Conservation (phyloP, 192 early-diverging fungal genomes). For the Gamsiella multidivaricata region DNA sequence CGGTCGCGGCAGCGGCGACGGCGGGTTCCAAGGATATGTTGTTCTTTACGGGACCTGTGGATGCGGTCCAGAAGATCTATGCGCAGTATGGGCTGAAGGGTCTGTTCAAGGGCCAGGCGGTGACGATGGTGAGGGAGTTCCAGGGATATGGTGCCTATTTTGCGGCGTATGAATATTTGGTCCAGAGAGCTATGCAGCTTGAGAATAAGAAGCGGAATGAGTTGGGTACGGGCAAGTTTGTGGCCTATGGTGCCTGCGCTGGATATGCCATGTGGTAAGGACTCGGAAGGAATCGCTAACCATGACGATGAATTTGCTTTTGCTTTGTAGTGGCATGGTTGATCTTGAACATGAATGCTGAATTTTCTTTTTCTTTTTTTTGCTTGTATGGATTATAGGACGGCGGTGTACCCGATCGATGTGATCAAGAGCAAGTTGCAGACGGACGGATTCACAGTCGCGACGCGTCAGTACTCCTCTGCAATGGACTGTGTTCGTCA, state of each 20-base stretch:
- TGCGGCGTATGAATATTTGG: conserved; percentile 88
- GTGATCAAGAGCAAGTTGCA: conserved; percentile 96
- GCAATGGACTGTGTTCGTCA: conserved; percentile 84
- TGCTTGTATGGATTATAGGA: conserved; percentile 22
- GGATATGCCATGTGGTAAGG: conserved; percentile 84
- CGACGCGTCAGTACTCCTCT: conserved; percentile 75
- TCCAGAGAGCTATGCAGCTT: conserved; percentile 81
- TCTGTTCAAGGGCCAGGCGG: conserved; percentile 91
- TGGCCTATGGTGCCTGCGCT: conserved; percentile 83
- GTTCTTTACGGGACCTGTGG: conserved; percentile 79
- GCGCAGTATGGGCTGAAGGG: conserved; percentile 77
- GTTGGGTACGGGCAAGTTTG: conserved; percentile 81
- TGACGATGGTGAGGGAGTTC: conserved; percentile 90
- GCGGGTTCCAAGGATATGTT: conserved; percentile 35
- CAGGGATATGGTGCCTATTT: conserved; percentile 96
- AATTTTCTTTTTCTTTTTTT: background rate
- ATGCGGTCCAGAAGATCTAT: conserved; percentile 88
- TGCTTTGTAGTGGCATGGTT: background rate
- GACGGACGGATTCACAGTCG: conserved; percentile 83
- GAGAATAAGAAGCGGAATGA: conserved; percentile 67
- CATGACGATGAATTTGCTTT: background rate
- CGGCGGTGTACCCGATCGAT: conserved; percentile 92
- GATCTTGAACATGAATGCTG: no score
- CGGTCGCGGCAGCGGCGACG: background rate
- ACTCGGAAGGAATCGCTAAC: background rate